Evolutionary conservation across 1,284 basidiomycete genomes (phyloP).

Genomic region (Ceratobasidium sp.): DNA sequence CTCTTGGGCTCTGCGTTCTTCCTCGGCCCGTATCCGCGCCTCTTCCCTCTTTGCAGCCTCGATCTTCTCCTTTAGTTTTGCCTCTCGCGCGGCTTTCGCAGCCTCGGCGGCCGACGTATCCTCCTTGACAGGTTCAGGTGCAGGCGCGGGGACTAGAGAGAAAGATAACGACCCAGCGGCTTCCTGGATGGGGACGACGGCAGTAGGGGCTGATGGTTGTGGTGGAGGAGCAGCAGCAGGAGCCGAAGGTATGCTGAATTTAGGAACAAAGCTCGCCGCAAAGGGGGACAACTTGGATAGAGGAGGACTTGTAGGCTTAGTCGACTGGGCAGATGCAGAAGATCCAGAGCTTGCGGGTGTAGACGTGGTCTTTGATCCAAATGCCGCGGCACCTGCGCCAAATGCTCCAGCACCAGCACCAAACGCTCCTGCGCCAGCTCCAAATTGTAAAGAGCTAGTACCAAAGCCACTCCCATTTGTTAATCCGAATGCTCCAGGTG

Average conservation of each 20-base stretch:
- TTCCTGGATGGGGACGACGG: not conserved
- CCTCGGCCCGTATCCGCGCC: constrained; percentile 12
- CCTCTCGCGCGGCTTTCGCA: constrained; percentile 36
- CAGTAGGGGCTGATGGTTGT: not conserved
- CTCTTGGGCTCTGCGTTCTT: constrained; percentile 28
- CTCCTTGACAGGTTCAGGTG: not conserved
- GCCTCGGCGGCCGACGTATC: constrained; percentile 2
- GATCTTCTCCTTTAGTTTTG: constrained; percentile 29
- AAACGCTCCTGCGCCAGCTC: constrained; percentile 27
- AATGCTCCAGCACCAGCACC: constrained; percentile 14
- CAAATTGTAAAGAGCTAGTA: not conserved
- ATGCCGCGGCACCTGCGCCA: constrained; percentile 2
- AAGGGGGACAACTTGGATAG: constrained; percentile 21
- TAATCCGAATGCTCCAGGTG: not conserved
- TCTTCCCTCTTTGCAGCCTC: constrained; percentile 32
- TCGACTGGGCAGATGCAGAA: not conserved
- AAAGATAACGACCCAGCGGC: not conserved
- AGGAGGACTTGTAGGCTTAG: constrained; percentile 4
- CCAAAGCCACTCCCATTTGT: constrained; percentile 12
- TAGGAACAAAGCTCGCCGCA: constrained; percentile 37
- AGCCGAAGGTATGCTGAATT: constrained; percentile 3
- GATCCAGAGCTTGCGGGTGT: not conserved
- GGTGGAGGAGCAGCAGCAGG: not conserved
- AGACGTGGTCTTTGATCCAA: not conserved
- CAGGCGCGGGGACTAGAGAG: not conserved